phyloP scores from a whole-genome alignment of 176 grass and related monocot genomes.

The Eremochloa ophiuroides region DNA sequence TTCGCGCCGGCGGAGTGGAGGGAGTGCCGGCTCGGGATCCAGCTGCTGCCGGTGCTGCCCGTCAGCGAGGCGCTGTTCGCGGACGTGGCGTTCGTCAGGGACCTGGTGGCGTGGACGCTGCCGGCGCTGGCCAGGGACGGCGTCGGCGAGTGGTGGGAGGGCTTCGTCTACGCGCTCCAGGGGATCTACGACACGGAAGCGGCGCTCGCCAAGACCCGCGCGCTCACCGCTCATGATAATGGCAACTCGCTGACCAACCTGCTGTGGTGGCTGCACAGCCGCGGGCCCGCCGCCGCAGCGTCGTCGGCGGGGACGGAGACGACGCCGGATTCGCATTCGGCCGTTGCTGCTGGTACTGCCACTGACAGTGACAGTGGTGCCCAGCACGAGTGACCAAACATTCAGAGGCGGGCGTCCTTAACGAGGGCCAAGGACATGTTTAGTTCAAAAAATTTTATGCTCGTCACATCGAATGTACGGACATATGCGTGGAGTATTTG shows the following conservation, averaged over 20 bases:
- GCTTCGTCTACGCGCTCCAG: slow-evolving; percentile 81
- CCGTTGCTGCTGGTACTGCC: slow-evolving; percentile 52
- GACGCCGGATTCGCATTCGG: background rate
- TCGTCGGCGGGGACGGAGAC: background rate
- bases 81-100: slow-evolving; percentile 50
- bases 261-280: slow-evolving; percentile 93
- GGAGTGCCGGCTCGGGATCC: slow-evolving; percentile 86
- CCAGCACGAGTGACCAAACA: background rate
- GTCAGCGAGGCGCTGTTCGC: slow-evolving; percentile 70
- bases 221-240: slow-evolving; percentile 48
- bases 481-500: no score
- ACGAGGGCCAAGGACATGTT: no score
- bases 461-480: no score
- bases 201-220: slow-evolving; percentile 50
- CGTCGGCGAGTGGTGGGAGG: slow-evolving; percentile 86
- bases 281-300: slow-evolving; percentile 15
- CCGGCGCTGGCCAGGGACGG: slow-evolving; percentile 65
- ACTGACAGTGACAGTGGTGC: slow-evolving; percentile 17
- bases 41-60: slow-evolving; percentile 68
- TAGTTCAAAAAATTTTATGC: no score
- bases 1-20: slow-evolving; percentile 80
- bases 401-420: no score
- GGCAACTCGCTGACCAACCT: slow-evolving; percentile 81
- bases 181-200: slow-evolving; percentile 63
- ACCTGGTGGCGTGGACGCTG: slow-evolving; percentile 71